Percentiles rank a stretch among this genome's conserved stretches.
Conservation (phyloP, 345 rosid species). For the Erysimum cheiranthoides region DNA sequence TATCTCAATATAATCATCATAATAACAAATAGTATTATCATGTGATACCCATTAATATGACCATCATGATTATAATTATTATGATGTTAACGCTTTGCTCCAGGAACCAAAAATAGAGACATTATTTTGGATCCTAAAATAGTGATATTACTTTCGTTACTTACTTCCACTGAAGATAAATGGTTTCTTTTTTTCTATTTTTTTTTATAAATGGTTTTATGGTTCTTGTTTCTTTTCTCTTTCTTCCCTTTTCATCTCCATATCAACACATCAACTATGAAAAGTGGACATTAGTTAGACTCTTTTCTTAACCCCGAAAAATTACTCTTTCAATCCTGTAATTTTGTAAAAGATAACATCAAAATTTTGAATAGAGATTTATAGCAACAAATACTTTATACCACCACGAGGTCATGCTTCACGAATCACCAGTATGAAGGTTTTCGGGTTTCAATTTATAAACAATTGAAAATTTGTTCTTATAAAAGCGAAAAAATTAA, state of each 20-base stretch:
- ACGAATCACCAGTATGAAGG: neutral
- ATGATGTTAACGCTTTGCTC: slow-evolving; percentile 14
- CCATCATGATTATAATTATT: slow-evolving; percentile 32
- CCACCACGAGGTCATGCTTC: neutral
- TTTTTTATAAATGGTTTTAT: too few species aligned
- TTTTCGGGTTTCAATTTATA: neutral
- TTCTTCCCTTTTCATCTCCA: neutral
- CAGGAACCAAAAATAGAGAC: slow-evolving; percentile 19
- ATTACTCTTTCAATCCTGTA: neutral
- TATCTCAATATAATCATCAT: neutral
- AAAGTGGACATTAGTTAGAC: slow-evolving; percentile 2
- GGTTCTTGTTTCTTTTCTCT: neutral
- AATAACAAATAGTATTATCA: neutral
- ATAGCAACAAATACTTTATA: neutral
- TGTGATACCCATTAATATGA: slow-evolving; percentile 35
- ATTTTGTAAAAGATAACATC: neutral
- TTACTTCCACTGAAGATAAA: slow-evolving; percentile 24
- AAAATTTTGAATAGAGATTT: too few species aligned
- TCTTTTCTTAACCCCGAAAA: neutral
- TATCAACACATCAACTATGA: neutral
- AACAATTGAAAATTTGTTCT: too few species aligned
- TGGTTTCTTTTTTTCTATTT: neutral
- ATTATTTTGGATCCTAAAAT: slow-evolving; percentile 2
- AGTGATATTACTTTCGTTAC: slow-evolving; percentile 26
- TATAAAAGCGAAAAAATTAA: too few species aligned